Conservation (phyloP, 202 grass and related monocot genomes). For the Carex arenaria region DNA sequence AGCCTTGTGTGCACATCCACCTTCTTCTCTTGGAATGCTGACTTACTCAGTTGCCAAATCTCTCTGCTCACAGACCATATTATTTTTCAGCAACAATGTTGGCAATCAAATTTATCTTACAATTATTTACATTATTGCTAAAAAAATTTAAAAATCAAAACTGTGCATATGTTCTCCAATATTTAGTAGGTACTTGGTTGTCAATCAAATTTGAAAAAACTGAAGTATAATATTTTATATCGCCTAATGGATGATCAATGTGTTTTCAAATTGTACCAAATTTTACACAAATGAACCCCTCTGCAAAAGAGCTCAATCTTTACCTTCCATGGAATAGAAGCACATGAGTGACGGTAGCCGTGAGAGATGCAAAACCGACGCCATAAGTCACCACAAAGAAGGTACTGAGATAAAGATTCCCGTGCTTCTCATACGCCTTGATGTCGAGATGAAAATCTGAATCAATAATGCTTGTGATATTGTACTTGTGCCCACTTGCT, state of each 20-base stretch:
- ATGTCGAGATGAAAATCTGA: slow-evolving; percentile 69
- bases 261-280: no score
- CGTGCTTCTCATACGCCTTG: slow-evolving; percentile 57
- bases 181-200: no score
- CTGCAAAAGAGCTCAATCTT: neutral
- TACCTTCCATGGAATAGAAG: slow-evolving; percentile 92
- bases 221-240: no score
- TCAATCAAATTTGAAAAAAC: no score
- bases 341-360: slow-evolving; percentile 65
- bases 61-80: slow-evolving; percentile 39
- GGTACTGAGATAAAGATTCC: slow-evolving; percentile 71
- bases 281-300: no score
- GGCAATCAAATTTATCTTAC: neutral
- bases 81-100: neutral
- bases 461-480: slow-evolving; percentile 74
- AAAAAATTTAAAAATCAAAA: no score
- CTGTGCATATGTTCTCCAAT: no score
- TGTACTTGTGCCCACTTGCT: slow-evolving; percentile 47
- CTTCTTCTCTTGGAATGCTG: slow-evolving; percentile 66
- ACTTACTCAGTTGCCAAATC: slow-evolving; percentile 81
- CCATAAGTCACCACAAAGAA: slow-evolving; percentile 82
- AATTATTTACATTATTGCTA: neutral
- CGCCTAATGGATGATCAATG: no score
- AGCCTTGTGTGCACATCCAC: slow-evolving; percentile 84
- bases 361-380: slow-evolving; percentile 79